Conservation (phyloP, 2,329 filamentous ascomycete genomes). For the Fusarium anguioides region DNA sequence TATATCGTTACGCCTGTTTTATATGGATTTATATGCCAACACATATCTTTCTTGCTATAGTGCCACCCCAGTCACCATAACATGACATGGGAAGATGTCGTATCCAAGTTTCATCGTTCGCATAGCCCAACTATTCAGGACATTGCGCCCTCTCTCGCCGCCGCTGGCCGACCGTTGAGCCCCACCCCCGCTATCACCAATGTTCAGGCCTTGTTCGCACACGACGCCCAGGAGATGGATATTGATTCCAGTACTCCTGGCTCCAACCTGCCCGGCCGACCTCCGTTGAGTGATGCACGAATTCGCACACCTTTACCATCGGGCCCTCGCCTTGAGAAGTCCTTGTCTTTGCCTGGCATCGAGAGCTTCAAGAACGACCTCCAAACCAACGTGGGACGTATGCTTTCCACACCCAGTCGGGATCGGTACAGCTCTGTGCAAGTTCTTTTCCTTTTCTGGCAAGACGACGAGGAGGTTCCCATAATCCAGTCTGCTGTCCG, state of each 20-base stretch:
- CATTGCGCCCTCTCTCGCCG: constrained; percentile 55
- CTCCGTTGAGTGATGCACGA: constrained; percentile 59
- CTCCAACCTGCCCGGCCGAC: constrained; percentile 52
- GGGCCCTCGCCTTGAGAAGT: constrained; percentile 65
- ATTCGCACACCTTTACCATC: constrained; percentile 68
- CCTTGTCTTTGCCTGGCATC: constrained; percentile 60
- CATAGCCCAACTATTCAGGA: constrained; percentile 64
- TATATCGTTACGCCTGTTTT: background rate
- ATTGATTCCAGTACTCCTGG: constrained; percentile 55
- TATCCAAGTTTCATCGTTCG: constrained; percentile 64
- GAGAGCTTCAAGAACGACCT: constrained; percentile 64
- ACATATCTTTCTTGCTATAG: constrained; percentile 48
- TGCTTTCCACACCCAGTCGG: constrained; percentile 62
- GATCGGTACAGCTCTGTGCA: constrained; percentile 65
- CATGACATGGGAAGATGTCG: constrained; percentile 70
- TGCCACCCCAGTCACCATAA: constrained; percentile 70
- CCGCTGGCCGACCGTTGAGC: constrained; percentile 59
- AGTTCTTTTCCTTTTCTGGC: constrained; percentile 66
- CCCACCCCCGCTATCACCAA: constrained; percentile 55
- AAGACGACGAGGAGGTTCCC: constrained; percentile 62
- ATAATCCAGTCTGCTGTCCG: constrained; percentile 55
- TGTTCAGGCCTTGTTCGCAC: constrained; percentile 54
- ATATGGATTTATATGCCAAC: constrained; percentile 34
- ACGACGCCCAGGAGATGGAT: constrained; percentile 66
- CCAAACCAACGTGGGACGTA: constrained; percentile 61